Base-by-base conservation (phyloP, 1,284 basidiomycete species). In the Anthracocystis walkeri region DNA sequence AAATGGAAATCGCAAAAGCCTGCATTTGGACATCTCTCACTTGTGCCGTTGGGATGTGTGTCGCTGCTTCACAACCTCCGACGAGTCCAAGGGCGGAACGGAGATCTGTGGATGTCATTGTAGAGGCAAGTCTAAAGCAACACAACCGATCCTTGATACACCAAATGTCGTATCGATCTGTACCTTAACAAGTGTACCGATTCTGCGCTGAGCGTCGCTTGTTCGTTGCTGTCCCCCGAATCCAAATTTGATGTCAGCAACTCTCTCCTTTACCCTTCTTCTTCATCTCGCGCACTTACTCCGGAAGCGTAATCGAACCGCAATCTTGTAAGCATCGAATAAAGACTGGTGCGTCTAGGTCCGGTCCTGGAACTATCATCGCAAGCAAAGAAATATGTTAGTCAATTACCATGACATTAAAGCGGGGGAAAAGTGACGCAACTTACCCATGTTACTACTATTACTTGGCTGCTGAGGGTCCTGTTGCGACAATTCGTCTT, bases 171-270 rank as follows among this genome's bases (percentile, higher is more conserved):
- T 10, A 84, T 59, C 4, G 72, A 70, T 11, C 75, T 67, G 42
- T 82, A 84, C 12, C 78, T 67, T n/a, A 84, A 51, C 4, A 84
- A 54, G 38, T 84, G 83, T 12, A 84, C 71, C 8, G 71, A 74
- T 1, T 78, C 79, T 20, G 62, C 51, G 21, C 46, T 44, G 7
- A 84, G 66, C n/a, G 56, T 56, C 6, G 78, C 74, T 11, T 64
- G 40, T 44, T 79, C 76, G 44, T 63, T 75, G 45, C 81, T 81
- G 58, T 16, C 7, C 35, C 16, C 11, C 21, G 8, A 14, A 51
- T 27, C 14, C 44, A 46, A 25, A 6, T 23, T 46, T 14, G 3
- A 20, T 16, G 46, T 49, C 46, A 46, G 44, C 44, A 25, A 16
- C 23, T 11, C 11, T 25, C 21, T 25, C 21, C 23, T 14, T 6